phyloP scores from a whole-genome alignment of 2,329 filamentous ascomycete species.

The Metarhizium guizhouense region DNA sequence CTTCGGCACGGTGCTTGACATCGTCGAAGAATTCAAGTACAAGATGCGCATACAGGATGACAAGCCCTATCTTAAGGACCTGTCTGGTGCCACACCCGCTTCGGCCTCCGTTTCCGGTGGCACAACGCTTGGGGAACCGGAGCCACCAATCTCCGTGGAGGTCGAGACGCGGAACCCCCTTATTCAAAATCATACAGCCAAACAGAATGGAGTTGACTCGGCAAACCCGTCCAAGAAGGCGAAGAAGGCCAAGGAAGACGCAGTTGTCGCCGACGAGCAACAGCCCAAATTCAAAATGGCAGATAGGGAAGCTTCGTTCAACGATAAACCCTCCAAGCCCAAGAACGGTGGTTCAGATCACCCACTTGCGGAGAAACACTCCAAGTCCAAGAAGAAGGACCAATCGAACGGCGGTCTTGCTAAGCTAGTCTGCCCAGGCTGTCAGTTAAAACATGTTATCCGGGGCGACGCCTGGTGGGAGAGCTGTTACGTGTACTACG shows the following conservation, averaged over 20 bases:
- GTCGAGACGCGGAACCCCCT: background rate
- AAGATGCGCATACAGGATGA: background rate
- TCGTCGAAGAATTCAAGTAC: constrained; percentile 8
- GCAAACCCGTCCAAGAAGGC: background rate
- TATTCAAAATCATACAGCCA: background rate
- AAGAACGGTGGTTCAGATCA: background rate
- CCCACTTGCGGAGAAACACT: background rate
- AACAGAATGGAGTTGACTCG: background rate
- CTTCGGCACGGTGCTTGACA: constrained; percentile 1
- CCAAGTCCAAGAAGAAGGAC: background rate
- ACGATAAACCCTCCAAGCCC: background rate
- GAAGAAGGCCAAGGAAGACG: background rate
- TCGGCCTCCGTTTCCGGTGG: background rate
- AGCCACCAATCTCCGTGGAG: background rate
- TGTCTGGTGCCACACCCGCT: background rate
- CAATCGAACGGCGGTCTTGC: background rate
- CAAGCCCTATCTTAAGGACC: background rate
- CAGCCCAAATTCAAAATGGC: background rate
- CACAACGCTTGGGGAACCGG: background rate
- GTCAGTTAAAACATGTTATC: constrained; percentile 3
- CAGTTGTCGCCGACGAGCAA: background rate
- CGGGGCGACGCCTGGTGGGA: constrained; percentile 11
- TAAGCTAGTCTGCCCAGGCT: constrained; percentile 7
- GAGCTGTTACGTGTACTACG: constrained; percentile 7
- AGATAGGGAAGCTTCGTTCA: background rate